Percentiles rank a stretch among this genome's conserved stretches.
Evolutionary conservation across 345 rosid genomes (phyloP).

Genomic region (Rhizophora apiculata): DNA sequence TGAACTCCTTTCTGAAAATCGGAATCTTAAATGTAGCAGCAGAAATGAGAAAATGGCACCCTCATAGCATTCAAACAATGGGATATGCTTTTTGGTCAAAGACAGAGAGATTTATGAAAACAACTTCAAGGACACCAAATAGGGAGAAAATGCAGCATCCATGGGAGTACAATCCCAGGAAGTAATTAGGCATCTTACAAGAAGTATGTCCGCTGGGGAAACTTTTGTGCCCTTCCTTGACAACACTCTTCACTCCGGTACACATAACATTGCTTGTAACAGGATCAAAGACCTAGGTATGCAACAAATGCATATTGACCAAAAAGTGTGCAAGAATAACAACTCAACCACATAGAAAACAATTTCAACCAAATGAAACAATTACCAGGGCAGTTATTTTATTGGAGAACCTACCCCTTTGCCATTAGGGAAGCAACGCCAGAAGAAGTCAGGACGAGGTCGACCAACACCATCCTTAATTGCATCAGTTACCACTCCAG

Average conservation of each 20-base stretch:
- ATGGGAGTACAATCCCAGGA: not conserved
- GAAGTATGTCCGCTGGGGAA: constrained; percentile 98
- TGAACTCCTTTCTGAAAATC: too few species aligned
- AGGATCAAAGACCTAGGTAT: constrained; percentile 50
- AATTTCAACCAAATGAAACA: not conserved
- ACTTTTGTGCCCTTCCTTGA: constrained; percentile 93
- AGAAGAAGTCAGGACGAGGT: constrained; percentile 94
- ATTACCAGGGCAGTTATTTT: constrained; percentile 2
- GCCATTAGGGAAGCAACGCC: constrained; percentile 97
- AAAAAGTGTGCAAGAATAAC: constrained; percentile 10
- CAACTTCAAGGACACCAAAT: constrained; percentile 10
- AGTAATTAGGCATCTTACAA: constrained; percentile 45
- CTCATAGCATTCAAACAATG: not conserved
- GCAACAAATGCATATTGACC: constrained; percentile 15
- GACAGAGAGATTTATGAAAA: not conserved
- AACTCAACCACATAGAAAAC: not conserved
- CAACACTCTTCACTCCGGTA: constrained; percentile 60
- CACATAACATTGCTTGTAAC: constrained; percentile 65
- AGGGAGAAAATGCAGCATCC: not conserved
- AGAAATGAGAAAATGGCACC: not conserved
- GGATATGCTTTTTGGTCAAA: not conserved
- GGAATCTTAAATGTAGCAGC: too few species aligned
- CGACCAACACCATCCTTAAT: constrained; percentile 91
- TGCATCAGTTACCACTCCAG: constrained; percentile 85
- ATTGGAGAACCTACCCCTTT: constrained; percentile 49